A percentile compares a stretch with the other conserved stretches of the same genome.
These are phyloP conservation scores for Neofusicoccum sp. DNA, from an alignment of 2,329 filamentous ascomycete species.

Conservation along the genomic window DNA sequence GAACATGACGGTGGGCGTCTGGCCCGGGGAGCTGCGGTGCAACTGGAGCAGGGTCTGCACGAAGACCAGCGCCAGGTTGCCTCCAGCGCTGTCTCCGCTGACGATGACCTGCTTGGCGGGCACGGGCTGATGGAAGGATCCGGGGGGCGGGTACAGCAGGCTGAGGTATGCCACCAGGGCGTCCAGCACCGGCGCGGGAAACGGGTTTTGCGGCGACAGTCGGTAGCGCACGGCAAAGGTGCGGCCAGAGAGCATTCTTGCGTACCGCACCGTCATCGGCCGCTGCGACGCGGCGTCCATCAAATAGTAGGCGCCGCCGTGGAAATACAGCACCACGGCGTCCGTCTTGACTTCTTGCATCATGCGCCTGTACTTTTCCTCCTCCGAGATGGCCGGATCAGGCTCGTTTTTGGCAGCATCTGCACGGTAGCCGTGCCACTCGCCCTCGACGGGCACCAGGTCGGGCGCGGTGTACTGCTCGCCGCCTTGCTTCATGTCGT, in stretches of 20 bases:
- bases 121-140: constrained; percentile 67
- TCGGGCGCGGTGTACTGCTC: constrained; percentile 53
- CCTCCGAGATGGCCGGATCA: constrained; percentile 61
- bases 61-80: constrained; percentile 68
- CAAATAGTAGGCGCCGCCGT: constrained; percentile 75
- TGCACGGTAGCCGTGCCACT: constrained; percentile 74
- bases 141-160: constrained; percentile 70
- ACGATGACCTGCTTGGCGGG: constrained; percentile 68
- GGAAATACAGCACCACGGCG: constrained; percentile 71
- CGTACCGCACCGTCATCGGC: constrained; percentile 59
- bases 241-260: constrained; percentile 67
- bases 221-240: constrained; percentile 75
- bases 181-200: constrained; percentile 74
- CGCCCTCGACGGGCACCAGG: constrained; percentile 63
- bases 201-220: constrained; percentile 72
- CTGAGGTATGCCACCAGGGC: constrained; percentile 72
- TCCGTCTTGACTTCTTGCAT: constrained; percentile 67
- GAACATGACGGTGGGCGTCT: constrained; percentile 56
- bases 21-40: constrained; percentile 45
- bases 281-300: constrained; percentile 72
- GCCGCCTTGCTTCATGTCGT: constrained; percentile 50
- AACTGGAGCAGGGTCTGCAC: constrained; percentile 71
- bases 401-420: constrained; percentile 53
- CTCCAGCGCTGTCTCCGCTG: constrained; percentile 75
- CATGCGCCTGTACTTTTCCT: constrained; percentile 65